phyloP scores from a whole-genome alignment of 495 filamentous ascomycete species.

The Opeltia flavorubescens region DNA sequence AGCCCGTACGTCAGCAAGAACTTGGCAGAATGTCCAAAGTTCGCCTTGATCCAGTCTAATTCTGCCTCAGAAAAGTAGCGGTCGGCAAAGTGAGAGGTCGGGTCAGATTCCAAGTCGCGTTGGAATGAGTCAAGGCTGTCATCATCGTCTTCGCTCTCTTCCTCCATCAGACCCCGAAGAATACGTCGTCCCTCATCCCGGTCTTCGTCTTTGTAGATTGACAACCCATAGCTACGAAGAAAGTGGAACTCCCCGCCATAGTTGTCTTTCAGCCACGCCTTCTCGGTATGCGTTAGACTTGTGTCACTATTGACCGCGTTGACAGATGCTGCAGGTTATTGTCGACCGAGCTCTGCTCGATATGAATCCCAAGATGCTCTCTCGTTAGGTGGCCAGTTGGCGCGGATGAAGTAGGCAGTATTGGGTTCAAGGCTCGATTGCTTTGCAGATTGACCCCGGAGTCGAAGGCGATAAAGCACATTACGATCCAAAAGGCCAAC shows the following conservation, averaged over 20 bases:
- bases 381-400: constrained; percentile 8
- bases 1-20: constrained; percentile 15
- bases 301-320: background rate
- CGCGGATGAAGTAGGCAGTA: constrained; percentile 4
- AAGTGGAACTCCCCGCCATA: constrained; percentile 18
- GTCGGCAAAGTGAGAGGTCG: constrained; percentile 16
- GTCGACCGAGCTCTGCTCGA: background rate
- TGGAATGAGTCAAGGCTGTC: background rate
- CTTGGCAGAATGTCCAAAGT: constrained; percentile 15
- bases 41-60: constrained; percentile 18
- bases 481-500: constrained; percentile 4
- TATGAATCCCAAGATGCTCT: background rate
- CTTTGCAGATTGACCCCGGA: constrained; percentile 3
- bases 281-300: constrained; percentile 11
- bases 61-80: constrained; percentile 13
- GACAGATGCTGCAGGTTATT: background rate
- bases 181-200: constrained; percentile 19
- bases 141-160: constrained; percentile 11
- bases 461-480: constrained; percentile 4
- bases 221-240: constrained; percentile 12
- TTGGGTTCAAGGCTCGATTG: constrained; percentile 6
- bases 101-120: constrained; percentile 14
- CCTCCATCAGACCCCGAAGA: constrained; percentile 15
- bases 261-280: constrained; percentile 18
- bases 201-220: constrained; percentile 23